Evolutionary conservation across 1,139 yeast genomes (phyloP), one percentile per base, ranked within the genome.

Genomic region (Waltiozyma solani): DNA sequence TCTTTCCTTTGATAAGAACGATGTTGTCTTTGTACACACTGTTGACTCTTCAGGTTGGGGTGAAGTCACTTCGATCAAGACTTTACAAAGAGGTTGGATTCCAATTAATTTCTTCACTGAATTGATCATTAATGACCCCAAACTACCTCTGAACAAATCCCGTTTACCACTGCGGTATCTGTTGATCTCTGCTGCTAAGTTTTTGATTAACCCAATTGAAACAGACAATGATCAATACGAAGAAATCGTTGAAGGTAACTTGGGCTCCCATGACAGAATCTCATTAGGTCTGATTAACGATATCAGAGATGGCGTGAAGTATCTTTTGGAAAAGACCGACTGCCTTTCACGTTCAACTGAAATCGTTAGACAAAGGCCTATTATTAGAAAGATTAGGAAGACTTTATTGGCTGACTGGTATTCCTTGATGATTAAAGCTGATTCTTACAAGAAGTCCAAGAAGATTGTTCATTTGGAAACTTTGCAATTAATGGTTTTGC

Each of bases 31-130:
- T 56, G 83, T 91, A 8, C 96, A 89, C 57, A 76, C 89, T 10
- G 76, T 87, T 24, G 97, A 91, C 58, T 79, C 83, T 39, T 81
- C 95, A 15, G 98, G 97, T 2, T 91, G 98, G 98, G 96, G 96
- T 43, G 97, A 91, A 59, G 97, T 89, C 3, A 87, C 96, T 0
- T 59, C 84, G 36, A 59, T 80, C 15, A 76, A 77, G 38, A 70
- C 83, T 7, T 73, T 84, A 40, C 73, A 74, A 49, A 69, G 96
- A 43, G 98, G 98, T 22, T 91, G 98, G 98, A 86, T 91, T 15
- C 98, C 98, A 2, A 81, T 89, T 69, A 89, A 89, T 58, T 91
- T 86, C 60, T 91, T 89, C 52, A 70, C 81, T 33, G 85, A 84
- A 14, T 67, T 79, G 10, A 62, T 68, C 8, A 66, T 66, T 17